Base-by-base conservation (phyloP, 176 grass and related monocot species). In the Zea luxurians region DNA sequence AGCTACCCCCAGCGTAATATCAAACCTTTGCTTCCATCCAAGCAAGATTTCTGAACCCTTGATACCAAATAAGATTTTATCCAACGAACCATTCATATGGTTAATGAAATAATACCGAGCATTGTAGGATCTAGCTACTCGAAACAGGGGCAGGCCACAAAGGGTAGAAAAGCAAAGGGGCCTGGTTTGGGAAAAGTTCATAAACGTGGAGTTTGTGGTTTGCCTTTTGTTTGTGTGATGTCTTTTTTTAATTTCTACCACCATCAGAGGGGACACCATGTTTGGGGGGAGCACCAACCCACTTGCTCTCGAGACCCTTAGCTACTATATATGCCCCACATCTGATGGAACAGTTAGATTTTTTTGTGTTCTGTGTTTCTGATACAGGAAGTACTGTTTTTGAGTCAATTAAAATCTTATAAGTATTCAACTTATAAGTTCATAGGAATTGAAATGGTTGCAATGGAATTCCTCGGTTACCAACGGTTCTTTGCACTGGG, bases 201-300 rank as follows among this genome's bases (percentile, higher is more conserved):
- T 17, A 79, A 68, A 59, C 20, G n/a, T 62, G 50, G 49, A 47
- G 61, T 20, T 68, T 53, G 62, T 64, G 78, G 64, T 2, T 55
- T 54, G 55, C 63, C 73, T 82, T 87, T 87, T 82, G 73, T 59
- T 27, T 80, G 40, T 74, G 54, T 75, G 48, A 40, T 76, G 40
- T 18, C 55, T 76, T 84, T 84, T 58, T 34, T 73, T 57, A n/a
- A 78, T 64, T 67, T 83, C 50, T 72, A 73, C 66, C 74, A 48
- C 76, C 76, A n/a, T n/a, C n/a, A n/a, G n/a, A n/a, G n/a, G 81
- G 54, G 16, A 88, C 86, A 62, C 16, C 75, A 46, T 79, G 62
- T 46, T 62, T 69, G 27, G 69, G 63, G n/a, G 37, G 70, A 80
- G 81, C 76, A 76, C 81, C 64, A 80, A 20, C 63, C 83, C 82